Evolutionary conservation across 1,284 basidiomycete genomes (phyloP).

Genomic region (Boletus calvinii): DNA sequence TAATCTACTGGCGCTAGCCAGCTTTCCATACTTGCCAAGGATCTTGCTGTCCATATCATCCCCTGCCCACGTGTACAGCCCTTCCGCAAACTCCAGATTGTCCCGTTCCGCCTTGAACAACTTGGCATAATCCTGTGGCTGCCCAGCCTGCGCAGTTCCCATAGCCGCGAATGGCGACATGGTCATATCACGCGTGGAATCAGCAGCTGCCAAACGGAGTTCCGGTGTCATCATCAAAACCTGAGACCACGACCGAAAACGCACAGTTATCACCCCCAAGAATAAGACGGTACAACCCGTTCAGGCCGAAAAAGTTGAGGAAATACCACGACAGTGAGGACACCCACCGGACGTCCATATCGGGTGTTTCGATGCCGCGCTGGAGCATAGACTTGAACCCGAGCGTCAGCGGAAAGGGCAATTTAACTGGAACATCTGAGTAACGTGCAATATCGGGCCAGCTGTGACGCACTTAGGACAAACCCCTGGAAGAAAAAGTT

Average conservation of each 20-base stretch:
- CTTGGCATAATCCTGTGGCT: constrained; percentile 84
- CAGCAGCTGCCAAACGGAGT: constrained; percentile 55
- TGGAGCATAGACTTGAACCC: constrained; percentile 99
- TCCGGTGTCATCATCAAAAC: constrained; percentile 16
- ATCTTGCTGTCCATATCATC: constrained; percentile 79
- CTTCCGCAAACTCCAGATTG: constrained; percentile 90
- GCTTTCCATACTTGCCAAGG: constrained; percentile 70
- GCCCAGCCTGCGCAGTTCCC: constrained; percentile 49
- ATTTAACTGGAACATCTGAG: constrained; percentile 64
- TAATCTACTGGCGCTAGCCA: constrained; percentile 33
- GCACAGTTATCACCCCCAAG: constrained; percentile 90
- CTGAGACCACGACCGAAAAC: constrained; percentile 29
- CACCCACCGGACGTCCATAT: constrained; percentile 99
- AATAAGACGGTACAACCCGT: constrained; percentile 91
- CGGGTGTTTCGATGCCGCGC: constrained; percentile 91
- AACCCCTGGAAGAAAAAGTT: constrained; percentile 99
- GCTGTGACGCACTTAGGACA: constrained; percentile 78
- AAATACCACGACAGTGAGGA: constrained; percentile 99
- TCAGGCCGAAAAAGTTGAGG: constrained; percentile 96
- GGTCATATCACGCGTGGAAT: constrained; percentile 73
- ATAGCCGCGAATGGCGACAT: constrained; percentile 71
- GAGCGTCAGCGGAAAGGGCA: constrained; percentile 95
- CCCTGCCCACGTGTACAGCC: constrained; percentile 79
- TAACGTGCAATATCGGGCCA: not conserved
- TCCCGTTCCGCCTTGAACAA: constrained; percentile 91